These are phyloP conservation scores for Brettanomyces custersianus DNA, from an alignment of 805 yeast genomes.

Conservation along the genomic window DNA sequence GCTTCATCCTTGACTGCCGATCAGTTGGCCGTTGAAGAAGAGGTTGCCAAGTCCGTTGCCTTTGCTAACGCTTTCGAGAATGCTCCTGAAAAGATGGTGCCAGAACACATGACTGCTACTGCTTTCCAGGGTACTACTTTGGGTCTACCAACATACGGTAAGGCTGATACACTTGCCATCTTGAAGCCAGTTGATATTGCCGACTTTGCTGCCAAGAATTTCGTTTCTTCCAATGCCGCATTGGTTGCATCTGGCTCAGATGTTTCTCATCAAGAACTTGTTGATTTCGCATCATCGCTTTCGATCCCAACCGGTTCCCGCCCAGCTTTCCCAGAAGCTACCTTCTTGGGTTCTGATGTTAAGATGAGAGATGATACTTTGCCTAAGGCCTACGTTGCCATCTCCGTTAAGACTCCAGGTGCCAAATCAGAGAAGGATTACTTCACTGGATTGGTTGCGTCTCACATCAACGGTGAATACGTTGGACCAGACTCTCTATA, in stretches of 20 bases:
- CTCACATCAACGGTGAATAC: constrained; percentile 50
- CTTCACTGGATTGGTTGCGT: constrained; percentile 66
- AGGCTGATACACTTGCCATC: constrained; percentile 50
- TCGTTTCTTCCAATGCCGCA: constrained; percentile 56
- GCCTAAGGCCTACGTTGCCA: constrained; percentile 69
- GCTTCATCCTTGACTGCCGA: constrained; percentile 31
- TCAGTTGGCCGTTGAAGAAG: constrained; percentile 28
- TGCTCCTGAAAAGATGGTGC: constrained; percentile 44
- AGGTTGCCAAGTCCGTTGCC: constrained; percentile 34
- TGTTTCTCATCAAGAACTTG: constrained; percentile 59
- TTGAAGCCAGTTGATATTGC: constrained; percentile 51
- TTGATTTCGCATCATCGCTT: constrained; percentile 50
- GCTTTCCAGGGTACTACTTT: constrained; percentile 84
- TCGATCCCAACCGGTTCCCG: constrained; percentile 43
- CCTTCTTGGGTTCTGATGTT: constrained; percentile 79
- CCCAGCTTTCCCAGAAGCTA: constrained; percentile 39
- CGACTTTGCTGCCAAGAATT: constrained; percentile 46
- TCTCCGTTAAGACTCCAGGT: constrained; percentile 70
- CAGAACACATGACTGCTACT: constrained; percentile 71
- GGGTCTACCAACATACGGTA: constrained; percentile 71
- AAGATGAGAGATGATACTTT: constrained; percentile 83
- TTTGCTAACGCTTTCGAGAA: constrained; percentile 51
- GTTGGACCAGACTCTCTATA: constrained; percentile 45
- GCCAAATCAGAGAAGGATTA: constrained; percentile 47
- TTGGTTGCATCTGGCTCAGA: constrained; percentile 58